A percentile compares a stretch with the other conserved stretches of the same genome.
Evolutionary conservation across 2,329 filamentous ascomycete genomes (phyloP).

Genomic region (Pseudocercospora pini-densiflorae): DNA sequence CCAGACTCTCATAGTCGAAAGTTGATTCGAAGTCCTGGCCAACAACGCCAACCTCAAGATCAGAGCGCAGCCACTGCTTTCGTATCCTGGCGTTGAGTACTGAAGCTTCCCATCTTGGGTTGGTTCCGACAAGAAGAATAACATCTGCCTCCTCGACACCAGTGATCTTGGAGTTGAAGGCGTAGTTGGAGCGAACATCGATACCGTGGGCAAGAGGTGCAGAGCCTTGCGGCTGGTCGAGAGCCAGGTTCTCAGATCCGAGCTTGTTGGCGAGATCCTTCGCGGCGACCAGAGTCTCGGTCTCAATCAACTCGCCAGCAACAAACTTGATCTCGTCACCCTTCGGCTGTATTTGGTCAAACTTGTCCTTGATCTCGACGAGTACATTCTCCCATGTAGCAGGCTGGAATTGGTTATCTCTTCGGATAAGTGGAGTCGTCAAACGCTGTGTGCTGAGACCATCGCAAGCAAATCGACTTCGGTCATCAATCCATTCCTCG

Average conservation of each 20-base stretch:
- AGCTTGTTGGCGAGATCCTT: conserved; percentile 98
- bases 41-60: conserved; percentile 89
- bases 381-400: conserved; percentile 96
- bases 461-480: conserved; percentile 94
- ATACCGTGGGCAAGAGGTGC: conserved; percentile 88
- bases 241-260: conserved; percentile 91
- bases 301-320: conserved; percentile 87
- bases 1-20: conserved; percentile 93
- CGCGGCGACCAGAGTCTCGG: conserved; percentile 91
- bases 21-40: conserved; percentile 92
- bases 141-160: conserved; percentile 93
- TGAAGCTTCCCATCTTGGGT: conserved; percentile 92
- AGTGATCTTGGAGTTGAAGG: conserved; percentile 94
- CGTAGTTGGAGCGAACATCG: conserved; percentile 91
- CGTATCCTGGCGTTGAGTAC: conserved; percentile 95
- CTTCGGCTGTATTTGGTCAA: conserved; percentile 77
- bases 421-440: conserved; percentile 87
- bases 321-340: conserved; percentile 96
- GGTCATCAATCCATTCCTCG: conserved; percentile 99
- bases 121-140: conserved; percentile 91
- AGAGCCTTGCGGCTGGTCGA: conserved; percentile 85
- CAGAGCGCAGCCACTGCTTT: conserved; percentile 96
- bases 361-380: conserved; percentile 81
- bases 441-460: conserved; percentile 95
- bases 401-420: conserved; percentile 88